Conservation (phyloP, 805 yeast species). For the Nakazawaea molendinolei region DNA sequence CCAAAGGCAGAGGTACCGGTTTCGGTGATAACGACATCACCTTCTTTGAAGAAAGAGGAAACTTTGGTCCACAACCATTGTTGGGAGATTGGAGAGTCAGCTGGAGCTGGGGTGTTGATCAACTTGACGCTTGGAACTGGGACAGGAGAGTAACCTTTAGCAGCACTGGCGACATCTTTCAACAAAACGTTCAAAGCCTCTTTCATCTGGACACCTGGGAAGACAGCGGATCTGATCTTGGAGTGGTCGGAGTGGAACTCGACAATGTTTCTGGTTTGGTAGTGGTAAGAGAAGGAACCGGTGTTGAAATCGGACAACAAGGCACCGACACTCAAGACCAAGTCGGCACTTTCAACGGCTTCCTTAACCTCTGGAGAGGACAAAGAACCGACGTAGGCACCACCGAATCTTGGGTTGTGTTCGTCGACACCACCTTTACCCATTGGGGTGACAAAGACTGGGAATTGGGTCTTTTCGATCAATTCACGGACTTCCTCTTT, state of each 20-base stretch:
- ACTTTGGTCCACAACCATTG: conserved; percentile 65
- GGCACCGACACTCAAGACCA: conserved; percentile 75
- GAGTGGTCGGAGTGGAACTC: conserved; percentile 77
- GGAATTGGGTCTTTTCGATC: conserved; percentile 66
- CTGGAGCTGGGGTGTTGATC: conserved; percentile 37
- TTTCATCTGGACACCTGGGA: conserved; percentile 71
- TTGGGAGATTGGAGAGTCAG: conserved; percentile 46
- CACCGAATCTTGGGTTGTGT: conserved; percentile 66
- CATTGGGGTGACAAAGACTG: conserved; percentile 84
- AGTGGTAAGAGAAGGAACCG: conserved; percentile 72
- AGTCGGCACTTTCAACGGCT: conserved; percentile 68
- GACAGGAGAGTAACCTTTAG: conserved; percentile 39
- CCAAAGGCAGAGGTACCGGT: conserved; percentile 77
- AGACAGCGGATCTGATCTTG: conserved; percentile 62
- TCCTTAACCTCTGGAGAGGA: conserved; percentile 67
- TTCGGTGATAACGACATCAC: conserved; percentile 63
- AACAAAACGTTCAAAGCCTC: conserved; percentile 39
- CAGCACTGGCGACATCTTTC: conserved; percentile 29
- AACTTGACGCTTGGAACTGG: conserved; percentile 49
- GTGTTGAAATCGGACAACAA: conserved; percentile 85
- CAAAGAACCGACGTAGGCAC: conserved; percentile 81
- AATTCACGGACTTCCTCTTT: conserved; percentile 55
- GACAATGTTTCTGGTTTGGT: conserved; percentile 61
- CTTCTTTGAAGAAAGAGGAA: conserved; percentile 55
- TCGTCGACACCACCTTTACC: conserved; percentile 81